Percentiles rank a stretch among this genome's conserved stretches.
These are phyloP conservation scores for Lodderomyces theae DNA, from an alignment of 1,139 yeast species.

Conservation along the genomic window DNA sequence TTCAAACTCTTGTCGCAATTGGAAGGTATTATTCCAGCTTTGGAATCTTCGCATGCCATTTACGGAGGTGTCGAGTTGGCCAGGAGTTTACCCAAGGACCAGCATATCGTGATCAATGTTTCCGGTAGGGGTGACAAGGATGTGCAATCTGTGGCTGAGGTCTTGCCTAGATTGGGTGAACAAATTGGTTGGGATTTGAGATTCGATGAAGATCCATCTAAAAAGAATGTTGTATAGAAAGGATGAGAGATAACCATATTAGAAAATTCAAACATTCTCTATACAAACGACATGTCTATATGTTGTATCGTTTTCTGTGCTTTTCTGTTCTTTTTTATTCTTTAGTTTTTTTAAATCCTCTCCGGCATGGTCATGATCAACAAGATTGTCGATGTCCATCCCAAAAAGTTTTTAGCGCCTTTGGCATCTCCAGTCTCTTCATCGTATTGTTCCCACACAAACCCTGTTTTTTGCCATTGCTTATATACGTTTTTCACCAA, in stretches of 20 bases:
- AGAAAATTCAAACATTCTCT: too few species aligned
- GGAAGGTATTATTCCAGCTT: conserved; percentile 98
- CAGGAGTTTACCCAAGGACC: conserved; percentile 73
- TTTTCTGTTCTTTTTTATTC: not conserved
- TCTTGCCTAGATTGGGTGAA: conserved; percentile 85
- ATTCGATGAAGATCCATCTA: conserved; percentile 60
- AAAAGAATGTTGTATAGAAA: conserved; percentile 16
- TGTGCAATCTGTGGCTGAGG: conserved; percentile 95
- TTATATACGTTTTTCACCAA: conserved; percentile 64
- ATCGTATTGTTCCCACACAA: conserved; percentile 89
- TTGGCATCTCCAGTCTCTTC: conserved; percentile 71
- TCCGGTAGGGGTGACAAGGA: conserved; percentile 99
- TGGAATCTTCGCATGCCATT: conserved; percentile 95
- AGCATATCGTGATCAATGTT: conserved; percentile 80
- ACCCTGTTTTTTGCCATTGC: conserved; percentile 75
- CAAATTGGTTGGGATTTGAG: conserved; percentile 94
- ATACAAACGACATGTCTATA: too few species aligned
- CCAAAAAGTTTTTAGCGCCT: conserved; percentile 87
- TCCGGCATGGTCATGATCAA: conserved; percentile 82
- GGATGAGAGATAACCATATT: too few species aligned
- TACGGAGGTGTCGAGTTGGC: conserved; percentile 90
- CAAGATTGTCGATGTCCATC: conserved; percentile 88
- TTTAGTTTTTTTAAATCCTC: conserved; percentile 14
- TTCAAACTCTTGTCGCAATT: conserved; percentile 84
- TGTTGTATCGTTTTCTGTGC: too few species aligned